Evolutionary conservation across 371 early-diverging fungal genomes (phyloP).

Genomic region (Mortierella sp.): DNA sequence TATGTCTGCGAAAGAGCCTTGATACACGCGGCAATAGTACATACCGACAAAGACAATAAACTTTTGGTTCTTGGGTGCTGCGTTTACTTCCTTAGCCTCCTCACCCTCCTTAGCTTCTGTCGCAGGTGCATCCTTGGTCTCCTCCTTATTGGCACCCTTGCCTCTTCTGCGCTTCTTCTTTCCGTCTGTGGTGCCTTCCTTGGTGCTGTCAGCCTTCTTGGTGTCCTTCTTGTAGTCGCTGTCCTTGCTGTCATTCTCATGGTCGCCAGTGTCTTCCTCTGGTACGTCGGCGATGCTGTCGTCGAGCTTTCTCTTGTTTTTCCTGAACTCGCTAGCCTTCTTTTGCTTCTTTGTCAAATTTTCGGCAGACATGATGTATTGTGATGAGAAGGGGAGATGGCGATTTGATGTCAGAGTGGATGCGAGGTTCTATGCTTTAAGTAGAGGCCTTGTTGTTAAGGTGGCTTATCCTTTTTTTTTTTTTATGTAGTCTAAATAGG

Average conservation of each 20-base stretch:
- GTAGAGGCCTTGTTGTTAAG: too few species aligned
- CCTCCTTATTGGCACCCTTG: constrained; percentile 41
- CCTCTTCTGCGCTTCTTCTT: constrained; percentile 55
- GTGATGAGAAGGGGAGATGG: constrained; percentile 1
- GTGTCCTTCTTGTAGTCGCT: constrained; percentile 41
- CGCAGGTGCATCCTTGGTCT: neutral
- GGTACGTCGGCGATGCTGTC: constrained; percentile 63
- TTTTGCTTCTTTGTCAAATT: constrained; percentile 76
- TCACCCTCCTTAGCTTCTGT: constrained; percentile 15
- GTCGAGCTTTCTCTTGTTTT: constrained; percentile 63
- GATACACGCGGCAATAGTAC: too few species aligned
- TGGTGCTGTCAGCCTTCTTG: constrained; percentile 6
- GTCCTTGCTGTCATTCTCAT: constrained; percentile 11
- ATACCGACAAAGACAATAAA: constrained; percentile 81
- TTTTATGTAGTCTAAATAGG: too few species aligned
- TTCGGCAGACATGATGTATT: constrained; percentile 54
- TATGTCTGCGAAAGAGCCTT: too few species aligned
- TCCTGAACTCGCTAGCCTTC: constrained; percentile 71
- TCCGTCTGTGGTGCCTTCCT: constrained; percentile 4
- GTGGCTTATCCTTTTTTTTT: too few species aligned
- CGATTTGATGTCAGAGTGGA: neutral
- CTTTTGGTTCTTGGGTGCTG: constrained; percentile 56
- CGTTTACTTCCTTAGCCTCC: constrained; percentile 10
- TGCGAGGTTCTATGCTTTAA: neutral
- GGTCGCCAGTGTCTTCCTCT: constrained; percentile 55